Percentiles rank a stretch among this genome's conserved stretches.
Conservation (phyloP, 768 basidiomycete genomes). For the Daedalea quercina region DNA sequence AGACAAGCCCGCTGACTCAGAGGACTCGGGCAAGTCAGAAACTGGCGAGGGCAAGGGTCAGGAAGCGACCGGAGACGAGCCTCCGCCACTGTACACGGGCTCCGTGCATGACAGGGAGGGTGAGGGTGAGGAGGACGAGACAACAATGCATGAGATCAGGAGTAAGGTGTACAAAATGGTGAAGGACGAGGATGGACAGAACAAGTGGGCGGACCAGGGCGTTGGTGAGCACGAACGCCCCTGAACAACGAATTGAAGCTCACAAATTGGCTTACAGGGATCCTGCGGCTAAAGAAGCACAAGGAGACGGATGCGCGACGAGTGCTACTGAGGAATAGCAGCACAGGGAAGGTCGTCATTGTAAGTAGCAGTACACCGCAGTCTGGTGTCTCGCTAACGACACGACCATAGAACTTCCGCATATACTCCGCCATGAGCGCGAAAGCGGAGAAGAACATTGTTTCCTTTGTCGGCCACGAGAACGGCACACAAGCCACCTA, state of each 20-base stretch:
- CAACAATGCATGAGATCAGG: conserved; percentile 51
- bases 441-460: conserved; percentile 40
- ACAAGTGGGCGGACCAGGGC: conserved; percentile 62
- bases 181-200: conserved; percentile 38
- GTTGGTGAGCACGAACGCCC: conserved; percentile 40
- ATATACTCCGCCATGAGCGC: conserved; percentile 54
- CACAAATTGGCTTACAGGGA: conserved; percentile 33
- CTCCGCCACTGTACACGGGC: conserved; percentile 8
- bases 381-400: background rate
- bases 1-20: background rate
- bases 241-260: background rate
- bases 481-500: conserved; percentile 52
- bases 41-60: background rate
- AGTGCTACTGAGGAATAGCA: conserved; percentile 64
- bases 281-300: conserved; percentile 69
- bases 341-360: conserved; percentile 67
- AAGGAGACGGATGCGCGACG: conserved; percentile 54
- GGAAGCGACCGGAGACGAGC: background rate
- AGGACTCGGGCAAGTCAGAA: background rate
- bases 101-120: conserved; percentile 57
- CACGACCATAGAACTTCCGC: conserved; percentile 59
- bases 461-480: conserved; percentile 70
- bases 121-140: conserved; percentile 78
- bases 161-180: conserved; percentile 58
- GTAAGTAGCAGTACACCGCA: conserved; percentile 36